Conservation (phyloP, 1,139 yeast species). For the Sugiyamaella xylanicola region DNA sequence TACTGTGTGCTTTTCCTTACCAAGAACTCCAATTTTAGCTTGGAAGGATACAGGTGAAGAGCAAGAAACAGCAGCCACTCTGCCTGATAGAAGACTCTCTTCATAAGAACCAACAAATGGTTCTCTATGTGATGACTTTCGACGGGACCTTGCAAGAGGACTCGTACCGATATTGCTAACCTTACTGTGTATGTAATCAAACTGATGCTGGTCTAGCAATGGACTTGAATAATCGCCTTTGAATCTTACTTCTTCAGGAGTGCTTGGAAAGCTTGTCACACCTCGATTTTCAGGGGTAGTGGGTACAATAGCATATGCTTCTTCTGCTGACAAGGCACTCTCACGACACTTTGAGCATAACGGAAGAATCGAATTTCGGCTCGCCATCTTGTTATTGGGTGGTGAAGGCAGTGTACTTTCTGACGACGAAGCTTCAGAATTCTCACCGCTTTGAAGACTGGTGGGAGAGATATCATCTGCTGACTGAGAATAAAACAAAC, state of each 20-base stretch:
- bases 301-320: constrained; percentile 4
- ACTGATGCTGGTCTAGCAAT: background rate
- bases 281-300: constrained; percentile 2
- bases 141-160: constrained; percentile 19
- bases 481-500: constrained; percentile 26
- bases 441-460: background rate
- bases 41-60: constrained; percentile 40
- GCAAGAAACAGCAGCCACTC: constrained; percentile 40
- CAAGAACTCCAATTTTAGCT: constrained; percentile 39
- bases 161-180: background rate
- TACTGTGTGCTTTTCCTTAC: constrained; percentile 27
- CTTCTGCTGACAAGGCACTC: constrained; percentile 11
- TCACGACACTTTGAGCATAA: constrained; percentile 22
- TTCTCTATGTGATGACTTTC: constrained; percentile 27
- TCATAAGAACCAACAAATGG: constrained; percentile 43
- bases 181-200: background rate
- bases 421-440: background rate
- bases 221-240: background rate
- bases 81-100: constrained; percentile 41
- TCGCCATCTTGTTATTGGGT: background rate
- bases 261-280: constrained; percentile 4
- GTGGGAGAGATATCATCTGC: constrained; percentile 19
- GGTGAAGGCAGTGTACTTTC: background rate
- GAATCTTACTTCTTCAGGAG: constrained; percentile 5
- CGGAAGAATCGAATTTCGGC: constrained; percentile 6